phyloP scores from a whole-genome alignment of 2,329 filamentous ascomycete species.

The Cytospora chrysosperma region DNA sequence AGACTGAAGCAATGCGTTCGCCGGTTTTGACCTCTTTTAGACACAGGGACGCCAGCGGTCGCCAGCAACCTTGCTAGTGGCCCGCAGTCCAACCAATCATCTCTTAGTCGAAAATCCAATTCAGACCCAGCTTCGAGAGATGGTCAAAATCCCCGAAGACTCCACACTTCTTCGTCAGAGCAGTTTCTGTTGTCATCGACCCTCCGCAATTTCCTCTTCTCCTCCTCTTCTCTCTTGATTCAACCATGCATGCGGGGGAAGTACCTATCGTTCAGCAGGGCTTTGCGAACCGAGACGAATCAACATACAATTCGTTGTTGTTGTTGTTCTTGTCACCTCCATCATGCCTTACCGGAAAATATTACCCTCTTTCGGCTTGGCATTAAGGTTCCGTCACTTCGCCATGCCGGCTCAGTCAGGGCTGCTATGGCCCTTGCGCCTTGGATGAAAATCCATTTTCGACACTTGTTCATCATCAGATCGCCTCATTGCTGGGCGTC shows the following conservation, averaged over 20 bases:
- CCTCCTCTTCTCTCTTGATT: slow-evolving; percentile 5
- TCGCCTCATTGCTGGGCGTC: slow-evolving; percentile 6
- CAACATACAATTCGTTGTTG: slow-evolving; percentile 6
- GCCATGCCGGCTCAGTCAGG: slow-evolving; percentile 2
- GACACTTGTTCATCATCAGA: slow-evolving; percentile 2
- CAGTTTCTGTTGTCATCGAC: slow-evolving; percentile 13
- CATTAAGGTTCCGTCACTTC: slow-evolving; percentile 4
- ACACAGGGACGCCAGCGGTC: background rate
- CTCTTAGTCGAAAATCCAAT: background rate
- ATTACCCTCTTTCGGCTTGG: slow-evolving; percentile 10
- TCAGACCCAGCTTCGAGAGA: background rate
- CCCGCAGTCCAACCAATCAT: background rate
- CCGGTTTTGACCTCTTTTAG: slow-evolving; percentile 16
- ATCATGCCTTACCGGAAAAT: slow-evolving; percentile 7
- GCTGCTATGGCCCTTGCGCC: slow-evolving; percentile 1
- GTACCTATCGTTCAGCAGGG: slow-evolving; percentile 17
- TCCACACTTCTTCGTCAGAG: slow-evolving; percentile 15
- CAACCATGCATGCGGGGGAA: background rate
- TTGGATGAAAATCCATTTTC: background rate
- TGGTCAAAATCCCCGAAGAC: slow-evolving; percentile 19
- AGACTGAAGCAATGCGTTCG: background rate
- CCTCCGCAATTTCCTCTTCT: slow-evolving; percentile 16
- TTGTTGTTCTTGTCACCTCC: background rate
- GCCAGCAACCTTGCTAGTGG: slow-evolving; percentile 1
- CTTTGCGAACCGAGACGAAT: slow-evolving; percentile 13